Evolutionary conservation across 306 rosid genomes (phyloP).

Genomic region (Trifolium subterraneum): DNA sequence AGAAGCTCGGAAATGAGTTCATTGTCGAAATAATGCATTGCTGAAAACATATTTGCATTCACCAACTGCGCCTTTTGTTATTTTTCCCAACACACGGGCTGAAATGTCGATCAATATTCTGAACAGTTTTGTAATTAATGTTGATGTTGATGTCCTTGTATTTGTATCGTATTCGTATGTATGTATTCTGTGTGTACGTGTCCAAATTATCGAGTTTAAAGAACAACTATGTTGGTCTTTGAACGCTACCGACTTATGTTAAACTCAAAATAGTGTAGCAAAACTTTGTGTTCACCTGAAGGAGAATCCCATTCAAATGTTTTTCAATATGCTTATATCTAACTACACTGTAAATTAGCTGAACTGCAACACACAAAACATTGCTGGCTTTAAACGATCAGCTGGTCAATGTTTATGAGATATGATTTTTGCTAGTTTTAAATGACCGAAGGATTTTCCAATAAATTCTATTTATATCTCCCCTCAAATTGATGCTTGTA

Average conservation of each 20-base stretch:
- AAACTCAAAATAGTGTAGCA: neutral
- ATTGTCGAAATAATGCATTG: neutral
- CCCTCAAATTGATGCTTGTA: neutral
- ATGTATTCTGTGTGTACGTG: too few relatives aligned
- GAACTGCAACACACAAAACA: neutral
- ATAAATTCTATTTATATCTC: neutral
- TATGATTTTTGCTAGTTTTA: neutral
- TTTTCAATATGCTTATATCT: neutral
- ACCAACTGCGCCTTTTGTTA: slow-evolving; percentile 2
- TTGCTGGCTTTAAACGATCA: neutral
- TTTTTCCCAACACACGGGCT: neutral
- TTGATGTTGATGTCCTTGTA: neutral
- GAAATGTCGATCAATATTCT: neutral
- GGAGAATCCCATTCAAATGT: neutral
- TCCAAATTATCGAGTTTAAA: neutral
- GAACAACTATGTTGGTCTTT: slow-evolving; percentile 23
- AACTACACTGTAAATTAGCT: neutral
- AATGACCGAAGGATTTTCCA: neutral
- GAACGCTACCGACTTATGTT: neutral
- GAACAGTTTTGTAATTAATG: slow-evolving; percentile 5
- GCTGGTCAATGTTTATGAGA: neutral
- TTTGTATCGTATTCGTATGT: neutral
- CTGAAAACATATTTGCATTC: neutral
- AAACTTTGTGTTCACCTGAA: neutral
- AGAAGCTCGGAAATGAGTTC: slow-evolving; percentile 21